Conservation (phyloP, 495 filamentous ascomycete genomes). For the Letharia lupina region DNA sequence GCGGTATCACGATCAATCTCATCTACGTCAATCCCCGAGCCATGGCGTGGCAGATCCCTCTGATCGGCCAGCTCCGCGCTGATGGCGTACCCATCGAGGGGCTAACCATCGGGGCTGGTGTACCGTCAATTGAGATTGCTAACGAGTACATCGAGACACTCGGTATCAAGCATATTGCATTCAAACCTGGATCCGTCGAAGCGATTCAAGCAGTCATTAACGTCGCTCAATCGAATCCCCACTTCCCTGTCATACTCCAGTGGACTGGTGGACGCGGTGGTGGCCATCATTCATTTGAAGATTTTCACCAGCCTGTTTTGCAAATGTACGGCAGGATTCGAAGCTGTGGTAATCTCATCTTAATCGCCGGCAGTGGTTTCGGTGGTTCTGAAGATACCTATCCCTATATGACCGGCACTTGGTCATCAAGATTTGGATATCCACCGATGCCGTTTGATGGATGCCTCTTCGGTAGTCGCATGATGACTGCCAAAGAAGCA, state of each 20-base stretch:
- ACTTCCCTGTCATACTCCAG: slow-evolving; percentile 82
- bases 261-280: slow-evolving; percentile 94
- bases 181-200: slow-evolving; percentile 88
- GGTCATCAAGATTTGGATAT: slow-evolving; percentile 78
- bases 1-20: slow-evolving; percentile 86
- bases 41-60: slow-evolving; percentile 96
- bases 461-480: slow-evolving; percentile 78
- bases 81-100: slow-evolving; percentile 92
- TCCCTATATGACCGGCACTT: slow-evolving; percentile 80
- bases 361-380: slow-evolving; percentile 87
- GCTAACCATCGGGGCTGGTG: slow-evolving; percentile 87
- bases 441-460: slow-evolving; percentile 93
- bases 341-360: slow-evolving; percentile 72
- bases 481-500: slow-evolving; percentile 93
- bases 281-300: slow-evolving; percentile 91
- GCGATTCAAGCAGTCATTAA: slow-evolving; percentile 86
- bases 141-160: slow-evolving; percentile 90
- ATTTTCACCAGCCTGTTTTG: slow-evolving; percentile 90
- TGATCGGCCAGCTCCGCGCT: slow-evolving; percentile 72
- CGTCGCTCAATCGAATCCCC: slow-evolving; percentile 83
- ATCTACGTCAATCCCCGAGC: slow-evolving; percentile 96
- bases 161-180: slow-evolving; percentile 88
- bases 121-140: slow-evolving; percentile 87
- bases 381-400: slow-evolving; percentile 88
- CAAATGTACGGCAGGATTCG: slow-evolving; percentile 82